These are phyloP conservation scores for Incumbomyces lentus DNA, from an alignment of 2,329 filamentous ascomycete species.

Conservation along the genomic window DNA sequence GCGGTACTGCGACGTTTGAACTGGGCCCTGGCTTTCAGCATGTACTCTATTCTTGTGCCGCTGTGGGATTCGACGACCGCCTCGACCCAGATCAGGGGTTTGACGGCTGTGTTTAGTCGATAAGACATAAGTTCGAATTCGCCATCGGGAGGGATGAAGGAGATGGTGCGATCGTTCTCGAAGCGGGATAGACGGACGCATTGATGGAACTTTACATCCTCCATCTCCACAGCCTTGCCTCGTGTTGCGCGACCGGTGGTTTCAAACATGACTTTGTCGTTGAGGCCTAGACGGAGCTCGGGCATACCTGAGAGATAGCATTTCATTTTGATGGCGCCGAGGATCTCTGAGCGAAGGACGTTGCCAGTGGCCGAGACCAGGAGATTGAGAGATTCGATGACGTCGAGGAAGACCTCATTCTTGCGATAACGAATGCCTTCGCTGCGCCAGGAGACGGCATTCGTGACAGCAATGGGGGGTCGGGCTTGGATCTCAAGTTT, in stretches of 20 bases:
- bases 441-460: constrained; percentile 94
- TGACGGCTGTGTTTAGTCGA: constrained; percentile 95
- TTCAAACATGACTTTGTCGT: constrained; percentile 99
- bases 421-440: constrained; percentile 98
- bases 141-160: constrained; percentile 95
- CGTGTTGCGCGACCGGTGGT: constrained; percentile 87
- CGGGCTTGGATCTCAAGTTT: constrained; percentile 94
- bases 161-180: constrained; percentile 97
- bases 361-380: constrained; percentile 91
- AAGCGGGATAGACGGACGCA: constrained; percentile 92
- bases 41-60: constrained; percentile 92
- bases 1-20: constrained; percentile 97
- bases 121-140: constrained; percentile 99
- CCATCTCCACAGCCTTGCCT: constrained; percentile 98
- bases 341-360: constrained; percentile 87
- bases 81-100: constrained; percentile 97
- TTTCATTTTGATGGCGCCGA: constrained; percentile 98
- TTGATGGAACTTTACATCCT: constrained; percentile 99
- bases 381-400: constrained; percentile 91
- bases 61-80: constrained; percentile 95
- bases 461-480: constrained; percentile 94
- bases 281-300: constrained; percentile 82
- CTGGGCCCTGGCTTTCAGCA: constrained; percentile 94
- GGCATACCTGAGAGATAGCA: constrained; percentile 98
- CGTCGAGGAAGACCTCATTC: constrained; percentile 98